Percentiles rank a stretch among this genome's conserved stretches.
Evolutionary conservation across 1,284 basidiomycete species (phyloP).

Genomic region (Volvariella volvacea): DNA sequence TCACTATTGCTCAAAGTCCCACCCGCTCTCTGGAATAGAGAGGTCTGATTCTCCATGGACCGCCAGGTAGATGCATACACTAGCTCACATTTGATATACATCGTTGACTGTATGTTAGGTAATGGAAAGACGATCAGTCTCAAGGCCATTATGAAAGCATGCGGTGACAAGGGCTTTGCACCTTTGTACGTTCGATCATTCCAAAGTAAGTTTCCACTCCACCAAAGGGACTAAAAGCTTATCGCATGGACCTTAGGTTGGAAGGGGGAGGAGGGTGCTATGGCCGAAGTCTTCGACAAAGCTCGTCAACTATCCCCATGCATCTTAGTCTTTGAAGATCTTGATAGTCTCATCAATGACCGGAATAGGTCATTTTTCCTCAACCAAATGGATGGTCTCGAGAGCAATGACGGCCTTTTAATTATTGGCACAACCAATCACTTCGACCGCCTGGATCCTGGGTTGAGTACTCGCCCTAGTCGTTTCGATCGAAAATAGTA

Average conservation of each 20-base stretch:
- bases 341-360: slow-evolving; percentile 76
- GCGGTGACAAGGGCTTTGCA: slow-evolving; percentile 48
- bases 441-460: slow-evolving; percentile 71
- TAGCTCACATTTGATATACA: too few species aligned
- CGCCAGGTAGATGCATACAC: slow-evolving; percentile 44
- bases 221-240: background rate
- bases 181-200: slow-evolving; percentile 78
- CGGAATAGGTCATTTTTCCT: slow-evolving; percentile 78
- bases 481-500: slow-evolving; percentile 83
- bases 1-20: background rate
- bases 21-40: slow-evolving; percentile 33
- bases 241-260: slow-evolving; percentile 31
- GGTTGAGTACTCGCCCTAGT: slow-evolving; percentile 68
- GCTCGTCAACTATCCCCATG: slow-evolving; percentile 67
- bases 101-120: slow-evolving; percentile 29
- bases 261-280: slow-evolving; percentile 61
- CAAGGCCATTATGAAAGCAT: slow-evolving; percentile 69
- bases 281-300: slow-evolving; percentile 58
- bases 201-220: slow-evolving; percentile 31
- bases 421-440: slow-evolving; percentile 82
- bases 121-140: slow-evolving; percentile 83
- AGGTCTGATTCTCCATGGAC: slow-evolving; percentile 67
- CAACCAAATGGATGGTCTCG: slow-evolving; percentile 73
- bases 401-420: slow-evolving; percentile 71
- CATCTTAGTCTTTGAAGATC: slow-evolving; percentile 73